Evolutionary conservation across 768 basidiomycete genomes (phyloP).

Genomic region (Nidula microcarpa): DNA sequence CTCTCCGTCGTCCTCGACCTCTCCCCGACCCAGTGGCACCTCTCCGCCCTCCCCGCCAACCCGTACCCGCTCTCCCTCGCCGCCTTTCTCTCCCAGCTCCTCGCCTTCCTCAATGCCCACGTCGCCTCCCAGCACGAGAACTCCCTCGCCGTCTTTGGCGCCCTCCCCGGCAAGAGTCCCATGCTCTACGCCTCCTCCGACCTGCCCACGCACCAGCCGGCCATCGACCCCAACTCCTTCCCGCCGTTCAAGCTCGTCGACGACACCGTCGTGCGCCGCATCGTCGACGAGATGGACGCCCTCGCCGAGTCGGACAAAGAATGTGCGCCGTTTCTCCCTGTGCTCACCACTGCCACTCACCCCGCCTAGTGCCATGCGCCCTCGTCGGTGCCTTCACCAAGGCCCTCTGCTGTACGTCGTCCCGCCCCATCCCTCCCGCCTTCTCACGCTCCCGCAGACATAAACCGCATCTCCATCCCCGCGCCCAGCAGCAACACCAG

Average conservation of each 20-base stretch:
- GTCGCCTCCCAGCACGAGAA: slow-evolving; percentile 91
- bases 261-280: slow-evolving; percentile 55
- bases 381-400: slow-evolving; percentile 91
- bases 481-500: slow-evolving; percentile 10
- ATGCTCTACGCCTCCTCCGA: slow-evolving; percentile 76
- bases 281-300: slow-evolving; percentile 59
- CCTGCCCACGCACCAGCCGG: slow-evolving; percentile 28
- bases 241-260: slow-evolving; percentile 81
- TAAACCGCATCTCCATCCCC: slow-evolving; percentile 28
- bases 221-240: slow-evolving; percentile 75
- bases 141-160: slow-evolving; percentile 87
- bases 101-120: slow-evolving; percentile 92
- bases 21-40: slow-evolving; percentile 83
- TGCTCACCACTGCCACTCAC: slow-evolving; percentile 9
- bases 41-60: slow-evolving; percentile 48
- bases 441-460: slow-evolving; percentile 21
- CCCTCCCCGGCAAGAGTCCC: slow-evolving; percentile 76
- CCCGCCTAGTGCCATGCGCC: slow-evolving; percentile 49
- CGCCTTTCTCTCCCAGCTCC: slow-evolving; percentile 77
- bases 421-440: slow-evolving; percentile 9
- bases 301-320: slow-evolving; percentile 48
- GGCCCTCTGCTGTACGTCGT: slow-evolving; percentile 77
- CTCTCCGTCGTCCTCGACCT: slow-evolving; percentile 85
- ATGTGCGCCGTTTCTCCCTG: slow-evolving; percentile 27
- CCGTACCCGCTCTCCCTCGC: slow-evolving; percentile 58